phyloP scores from a whole-genome alignment of 108 stramenopile species.

The Discostella pseudostelligera region DNA sequence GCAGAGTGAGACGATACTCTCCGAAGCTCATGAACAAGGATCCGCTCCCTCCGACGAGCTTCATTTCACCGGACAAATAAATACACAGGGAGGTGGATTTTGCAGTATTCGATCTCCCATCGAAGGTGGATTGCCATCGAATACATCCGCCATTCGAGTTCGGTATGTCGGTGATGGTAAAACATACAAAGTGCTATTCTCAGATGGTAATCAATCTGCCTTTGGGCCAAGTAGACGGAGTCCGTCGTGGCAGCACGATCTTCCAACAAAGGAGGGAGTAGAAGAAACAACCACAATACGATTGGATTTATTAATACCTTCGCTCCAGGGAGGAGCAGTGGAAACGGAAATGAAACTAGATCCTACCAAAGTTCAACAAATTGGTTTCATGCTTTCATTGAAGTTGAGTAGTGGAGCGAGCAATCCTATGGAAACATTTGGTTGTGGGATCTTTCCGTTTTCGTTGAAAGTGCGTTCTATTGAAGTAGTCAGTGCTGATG shows the following conservation, averaged over 20 bases:
- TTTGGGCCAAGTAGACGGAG: conserved; percentile 51
- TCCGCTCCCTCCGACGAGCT: conserved; percentile 19
- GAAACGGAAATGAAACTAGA: conserved; percentile 47
- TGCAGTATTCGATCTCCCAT: conserved; percentile 58
- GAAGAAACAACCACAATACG: conserved; percentile 44
- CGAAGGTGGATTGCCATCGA: conserved; percentile 35
- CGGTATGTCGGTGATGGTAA: conserved; percentile 61
- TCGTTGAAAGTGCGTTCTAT: conserved; percentile 55
- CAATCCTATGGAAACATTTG: conserved; percentile 72
- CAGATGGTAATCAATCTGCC: conserved; percentile 51
- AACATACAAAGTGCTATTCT: conserved; percentile 69
- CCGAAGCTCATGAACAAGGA: no score
- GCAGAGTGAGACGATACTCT: conserved; percentile 48
- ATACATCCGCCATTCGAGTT: conserved; percentile 39
- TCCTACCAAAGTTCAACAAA: conserved; percentile 53
- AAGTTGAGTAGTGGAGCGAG: conserved; percentile 59
- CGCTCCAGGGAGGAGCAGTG: conserved; percentile 46
- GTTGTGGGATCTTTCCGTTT: conserved; percentile 69
- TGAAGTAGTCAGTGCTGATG: conserved; percentile 31
- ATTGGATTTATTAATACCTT: conserved; percentile 45
- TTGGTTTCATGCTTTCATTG: conserved; percentile 75
- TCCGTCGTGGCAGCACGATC: conserved; percentile 67
- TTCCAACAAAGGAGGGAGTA: conserved; percentile 48
- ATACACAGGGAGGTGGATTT: conserved; percentile 74
- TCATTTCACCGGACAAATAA: conserved; percentile 68